Evolutionary conservation across 1,284 basidiomycete species (phyloP).

Genomic region (Leccinum subspadiceum): DNA sequence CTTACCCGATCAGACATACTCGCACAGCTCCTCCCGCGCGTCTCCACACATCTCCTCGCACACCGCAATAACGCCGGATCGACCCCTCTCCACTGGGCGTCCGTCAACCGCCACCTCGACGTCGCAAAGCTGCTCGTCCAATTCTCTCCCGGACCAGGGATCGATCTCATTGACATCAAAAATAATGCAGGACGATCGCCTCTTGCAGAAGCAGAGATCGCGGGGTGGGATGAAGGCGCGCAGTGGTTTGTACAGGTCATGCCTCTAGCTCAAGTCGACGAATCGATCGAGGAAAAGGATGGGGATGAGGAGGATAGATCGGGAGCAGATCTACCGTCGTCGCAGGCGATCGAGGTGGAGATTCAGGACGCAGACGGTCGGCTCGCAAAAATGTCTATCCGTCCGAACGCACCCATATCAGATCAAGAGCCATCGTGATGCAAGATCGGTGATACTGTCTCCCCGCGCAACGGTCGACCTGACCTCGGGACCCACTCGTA

Average conservation of each 20-base stretch:
- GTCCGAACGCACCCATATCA: constrained; percentile 1
- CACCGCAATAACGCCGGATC: constrained; percentile 69
- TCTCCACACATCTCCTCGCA: constrained; percentile 57
- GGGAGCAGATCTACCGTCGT: constrained; percentile 17
- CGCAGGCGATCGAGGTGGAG: constrained; percentile 42
- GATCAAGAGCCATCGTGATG: not conserved
- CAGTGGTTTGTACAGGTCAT: constrained; percentile 76
- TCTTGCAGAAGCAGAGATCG: constrained; percentile 72
- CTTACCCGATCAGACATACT: constrained; percentile 57
- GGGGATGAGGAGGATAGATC: constrained; percentile 10
- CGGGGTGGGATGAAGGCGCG: constrained; percentile 78
- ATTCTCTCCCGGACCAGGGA: constrained; percentile 54
- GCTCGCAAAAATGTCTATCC: constrained; percentile 57
- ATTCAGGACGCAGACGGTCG: constrained; percentile 67
- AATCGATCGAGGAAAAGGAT: constrained; percentile 35
- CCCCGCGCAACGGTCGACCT: not conserved
- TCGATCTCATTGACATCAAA: constrained; percentile 69
- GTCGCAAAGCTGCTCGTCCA: constrained; percentile 66
- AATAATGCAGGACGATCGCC: constrained; percentile 69
- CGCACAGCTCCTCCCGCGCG: constrained; percentile 62
- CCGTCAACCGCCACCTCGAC: constrained; percentile 74
- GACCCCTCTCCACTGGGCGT: constrained; percentile 87
- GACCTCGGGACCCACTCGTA: not conserved
- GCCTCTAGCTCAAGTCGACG: constrained; percentile 53
- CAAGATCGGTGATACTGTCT: not conserved